Evolutionary conservation across 352 stramenopile species (phyloP).

Genomic region (Thraustotheca clavata): DNA sequence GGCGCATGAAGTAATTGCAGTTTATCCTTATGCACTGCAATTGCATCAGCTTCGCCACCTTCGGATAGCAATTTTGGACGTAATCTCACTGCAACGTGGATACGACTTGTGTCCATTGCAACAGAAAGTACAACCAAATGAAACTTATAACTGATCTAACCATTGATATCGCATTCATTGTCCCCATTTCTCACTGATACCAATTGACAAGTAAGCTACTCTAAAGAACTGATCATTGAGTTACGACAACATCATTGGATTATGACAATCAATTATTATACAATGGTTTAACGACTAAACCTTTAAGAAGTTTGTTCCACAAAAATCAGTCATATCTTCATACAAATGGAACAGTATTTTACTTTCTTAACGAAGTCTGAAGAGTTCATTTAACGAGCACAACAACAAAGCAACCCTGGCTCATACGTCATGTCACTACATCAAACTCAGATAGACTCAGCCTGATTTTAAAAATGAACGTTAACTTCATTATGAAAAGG

Average conservation of each 20-base stretch:
- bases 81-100: constrained; percentile 15
- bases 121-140: background rate
- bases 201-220: background rate
- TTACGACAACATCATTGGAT: background rate
- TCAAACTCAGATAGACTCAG: background rate
- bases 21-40: background rate
- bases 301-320: no score
- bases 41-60: background rate
- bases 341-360: no score
- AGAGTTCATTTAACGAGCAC: no score
- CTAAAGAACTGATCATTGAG: no score
- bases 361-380: no score
- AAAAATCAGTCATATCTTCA: no score
- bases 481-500: no score
- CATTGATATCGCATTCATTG: background rate
- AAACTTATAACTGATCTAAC: background rate
- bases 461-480: background rate
- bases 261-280: background rate
- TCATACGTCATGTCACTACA: no score
- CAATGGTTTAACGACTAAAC: background rate
- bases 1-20: constrained; percentile 11
- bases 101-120: background rate
- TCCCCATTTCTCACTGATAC: background rate
- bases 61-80: constrained; percentile 2
- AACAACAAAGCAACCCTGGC: no score